phyloP scores from a whole-genome alignment of 495 filamentous ascomycete species.

The Pyrenula aspistea region DNA sequence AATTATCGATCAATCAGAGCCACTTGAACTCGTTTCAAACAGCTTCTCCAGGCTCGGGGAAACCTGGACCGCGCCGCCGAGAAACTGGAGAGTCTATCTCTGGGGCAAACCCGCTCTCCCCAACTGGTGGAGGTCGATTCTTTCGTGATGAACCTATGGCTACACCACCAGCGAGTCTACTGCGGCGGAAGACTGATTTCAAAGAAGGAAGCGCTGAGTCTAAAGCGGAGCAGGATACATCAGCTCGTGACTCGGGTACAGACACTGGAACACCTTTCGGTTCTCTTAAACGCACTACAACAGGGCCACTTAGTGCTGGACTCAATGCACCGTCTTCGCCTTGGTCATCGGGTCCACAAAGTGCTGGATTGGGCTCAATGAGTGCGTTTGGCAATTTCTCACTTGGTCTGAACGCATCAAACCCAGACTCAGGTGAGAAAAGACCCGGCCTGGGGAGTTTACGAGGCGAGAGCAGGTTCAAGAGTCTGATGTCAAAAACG shows the following conservation, averaged over 20 bases:
- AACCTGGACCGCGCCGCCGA: slow-evolving; percentile 66
- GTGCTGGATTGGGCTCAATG: slow-evolving; percentile 52
- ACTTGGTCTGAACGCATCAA: slow-evolving; percentile 32
- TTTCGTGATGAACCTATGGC: slow-evolving; percentile 46
- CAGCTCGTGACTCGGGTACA: slow-evolving; percentile 18
- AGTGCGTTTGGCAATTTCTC: slow-evolving; percentile 84
- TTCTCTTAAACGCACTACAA: slow-evolving; percentile 58
- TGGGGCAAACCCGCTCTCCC: slow-evolving; percentile 44
- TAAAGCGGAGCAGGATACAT: slow-evolving; percentile 28
- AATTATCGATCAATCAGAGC: slow-evolving; percentile 51
- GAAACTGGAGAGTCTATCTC: slow-evolving; percentile 69
- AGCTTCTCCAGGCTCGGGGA: slow-evolving; percentile 47
- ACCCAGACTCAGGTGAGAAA: slow-evolving; percentile 53
- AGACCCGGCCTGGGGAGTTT: slow-evolving; percentile 52
- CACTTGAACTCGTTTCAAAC: slow-evolving; percentile 31
- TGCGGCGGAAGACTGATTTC: slow-evolving; percentile 64
- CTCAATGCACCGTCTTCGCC: slow-evolving; percentile 47
- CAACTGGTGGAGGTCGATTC: slow-evolving; percentile 34
- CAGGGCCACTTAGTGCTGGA: slow-evolving; percentile 42
- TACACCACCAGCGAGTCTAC: slow-evolving; percentile 52
- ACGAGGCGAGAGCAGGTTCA: slow-evolving; percentile 70
- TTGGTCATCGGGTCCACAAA: slow-evolving; percentile 52
- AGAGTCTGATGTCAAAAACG: slow-evolving; percentile 70
- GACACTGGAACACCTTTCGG: slow-evolving; percentile 45
- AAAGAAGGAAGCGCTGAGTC: slow-evolving; percentile 26